A percentile compares a stretch with the other conserved stretches of the same genome.
Evolutionary conservation across 2,329 filamentous ascomycete species (phyloP).

Genomic region (Claviceps purpurea): DNA sequence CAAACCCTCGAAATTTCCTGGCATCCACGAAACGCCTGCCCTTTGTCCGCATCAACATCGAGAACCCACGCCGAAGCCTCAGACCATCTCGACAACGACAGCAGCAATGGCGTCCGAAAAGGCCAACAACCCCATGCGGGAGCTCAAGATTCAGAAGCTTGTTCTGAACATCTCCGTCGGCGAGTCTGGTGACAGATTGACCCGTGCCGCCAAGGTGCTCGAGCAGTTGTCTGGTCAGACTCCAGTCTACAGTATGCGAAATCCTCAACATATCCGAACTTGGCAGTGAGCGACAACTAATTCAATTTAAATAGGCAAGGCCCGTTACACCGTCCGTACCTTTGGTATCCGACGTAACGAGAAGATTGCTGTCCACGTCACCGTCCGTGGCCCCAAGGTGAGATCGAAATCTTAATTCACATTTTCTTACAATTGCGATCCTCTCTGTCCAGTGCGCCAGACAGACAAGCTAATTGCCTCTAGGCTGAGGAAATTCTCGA

Average conservation of each 20-base stretch:
- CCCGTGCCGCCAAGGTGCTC: slow-evolving; percentile 98
- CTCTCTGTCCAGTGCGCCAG: not conserved
- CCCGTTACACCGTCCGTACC: slow-evolving; percentile 99
- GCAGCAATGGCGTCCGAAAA: slow-evolving; percentile 56
- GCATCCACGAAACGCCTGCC: slow-evolving; percentile 22
- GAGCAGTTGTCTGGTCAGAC: slow-evolving; percentile 99
- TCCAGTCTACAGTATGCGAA: slow-evolving; percentile 82
- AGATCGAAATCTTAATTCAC: slow-evolving; percentile 1
- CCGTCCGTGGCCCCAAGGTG: slow-evolving; percentile 84
- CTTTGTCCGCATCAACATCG: not conserved
- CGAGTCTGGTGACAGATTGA: slow-evolving; percentile 99
- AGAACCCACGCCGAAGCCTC: slow-evolving; percentile 18
- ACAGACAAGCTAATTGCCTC: slow-evolving; percentile 12
- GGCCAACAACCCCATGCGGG: slow-evolving; percentile 95
- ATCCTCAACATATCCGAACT: not conserved
- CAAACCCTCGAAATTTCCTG: slow-evolving; percentile 27
- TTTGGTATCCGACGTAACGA: slow-evolving; percentile 99
- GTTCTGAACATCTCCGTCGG: slow-evolving; percentile 99
- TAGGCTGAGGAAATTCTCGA: slow-evolving; percentile 98
- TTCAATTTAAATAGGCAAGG: slow-evolving; percentile 59
- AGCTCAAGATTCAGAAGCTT: slow-evolving; percentile 98
- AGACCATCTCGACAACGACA: slow-evolving; percentile 21
- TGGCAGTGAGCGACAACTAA: slow-evolving; percentile 7
- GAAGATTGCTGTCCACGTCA: slow-evolving; percentile 99
- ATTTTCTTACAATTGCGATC: not conserved